Base-by-base conservation (phyloP, 805 yeast genomes). In the Blastobotrys peoriensis region DNA sequence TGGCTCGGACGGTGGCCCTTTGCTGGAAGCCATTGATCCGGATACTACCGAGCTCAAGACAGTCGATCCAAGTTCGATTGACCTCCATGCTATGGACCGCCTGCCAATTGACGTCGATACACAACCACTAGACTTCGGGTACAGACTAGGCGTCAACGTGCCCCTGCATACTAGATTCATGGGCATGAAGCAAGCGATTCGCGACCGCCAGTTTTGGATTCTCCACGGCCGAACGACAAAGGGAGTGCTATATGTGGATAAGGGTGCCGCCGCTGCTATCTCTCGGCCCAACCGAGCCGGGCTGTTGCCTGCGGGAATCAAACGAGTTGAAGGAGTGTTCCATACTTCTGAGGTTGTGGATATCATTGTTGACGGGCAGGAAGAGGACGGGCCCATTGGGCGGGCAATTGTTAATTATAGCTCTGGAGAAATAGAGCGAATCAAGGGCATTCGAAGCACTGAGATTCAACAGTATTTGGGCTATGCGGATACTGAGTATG, bases 91-190 rank as follows among this genome's bases (percentile, higher is more conserved):
- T n/a, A n/a, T n/a, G n/a, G n/a, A n/a, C n/a, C n/a, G n/a, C n/a
- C n/a, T n/a, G n/a, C n/a, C n/a, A n/a, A n/a, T n/a, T n/a, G n/a
- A n/a, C n/a, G n/a, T n/a, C n/a, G n/a, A n/a, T n/a, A n/a, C n/a
- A n/a, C n/a, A n/a, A n/a, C n/a, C n/a, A n/a, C n/a, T n/a, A n/a
- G 55, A 56, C 2, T 50, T 53, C 2, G 56, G 67, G 9, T 62
- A 64, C 17, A 54, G 78, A 39, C 49, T 58, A 10, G 40, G 51
- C 2, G 60, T 68, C 4, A 60, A 68, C 6, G 75, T 86, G 40
- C 96, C 97, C n/a, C 62, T 85, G 37, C 97, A 93, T 62, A 93
- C 99, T 0, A 72, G 94, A 52, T 93, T 93, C 61, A 64, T 85
- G 42, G 94, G 94, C 0, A 78, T 81, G 44, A 74, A 71, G 33